A percentile compares a stretch with the other conserved stretches of the same genome.
Conservation (phyloP, 176 grass and related monocot genomes). For the Cocos nucifera region DNA sequence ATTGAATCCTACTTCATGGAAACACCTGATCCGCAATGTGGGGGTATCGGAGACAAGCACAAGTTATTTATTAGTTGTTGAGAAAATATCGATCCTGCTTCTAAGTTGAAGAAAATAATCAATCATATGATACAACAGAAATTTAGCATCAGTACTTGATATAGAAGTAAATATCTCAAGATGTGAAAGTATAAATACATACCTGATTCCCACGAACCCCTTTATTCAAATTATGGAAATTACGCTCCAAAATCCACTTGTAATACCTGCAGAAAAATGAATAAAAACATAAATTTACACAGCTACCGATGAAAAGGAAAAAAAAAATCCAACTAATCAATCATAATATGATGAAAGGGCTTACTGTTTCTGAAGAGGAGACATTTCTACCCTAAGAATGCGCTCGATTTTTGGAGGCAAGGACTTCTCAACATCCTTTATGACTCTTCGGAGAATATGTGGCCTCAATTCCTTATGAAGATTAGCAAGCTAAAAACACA, state of each 20-base stretch:
- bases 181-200: slow-evolving; percentile 5
- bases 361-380: slow-evolving; percentile 98
- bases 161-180: neutral
- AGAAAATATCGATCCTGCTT: too few species aligned
- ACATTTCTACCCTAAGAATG: slow-evolving; percentile 91
- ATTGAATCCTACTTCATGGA: too few species aligned
- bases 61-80: too few species aligned
- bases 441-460: slow-evolving; percentile 87
- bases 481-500: slow-evolving; percentile 69
- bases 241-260: slow-evolving; percentile 99
- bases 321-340: neutral
- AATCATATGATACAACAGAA: too few species aligned
- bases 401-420: slow-evolving; percentile 99
- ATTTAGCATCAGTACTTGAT: too few species aligned
- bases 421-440: slow-evolving; percentile 99
- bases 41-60: too few species aligned
- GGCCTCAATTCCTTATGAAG: slow-evolving; percentile 96
- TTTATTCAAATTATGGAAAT: slow-evolving; percentile 99
- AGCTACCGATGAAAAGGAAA: neutral
- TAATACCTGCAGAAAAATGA: slow-evolving; percentile 60
- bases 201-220: slow-evolving; percentile 99
- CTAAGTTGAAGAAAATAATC: too few species aligned
- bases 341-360: slow-evolving; percentile 7
- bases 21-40: too few species aligned
- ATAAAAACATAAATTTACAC: slow-evolving; percentile 2